Percentiles rank a stretch among this genome's conserved stretches.
Evolutionary conservation across 257 asterid species (phyloP).

Genomic region (Solanum pinnatisectum): DNA sequence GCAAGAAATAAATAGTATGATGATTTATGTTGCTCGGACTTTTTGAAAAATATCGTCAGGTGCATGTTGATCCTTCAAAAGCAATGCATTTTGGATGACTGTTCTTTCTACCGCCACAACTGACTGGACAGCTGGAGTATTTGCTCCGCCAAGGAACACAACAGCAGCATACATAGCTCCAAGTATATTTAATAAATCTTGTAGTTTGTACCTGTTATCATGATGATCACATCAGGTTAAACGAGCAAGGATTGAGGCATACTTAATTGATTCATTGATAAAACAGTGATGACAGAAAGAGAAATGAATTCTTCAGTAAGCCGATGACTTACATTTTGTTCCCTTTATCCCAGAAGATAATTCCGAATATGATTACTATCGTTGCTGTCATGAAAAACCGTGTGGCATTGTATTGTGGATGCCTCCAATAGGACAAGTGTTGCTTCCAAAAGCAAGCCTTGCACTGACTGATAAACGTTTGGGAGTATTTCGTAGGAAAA

Average conservation of each 20-base stretch:
- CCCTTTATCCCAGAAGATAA: slow-evolving; percentile 68
- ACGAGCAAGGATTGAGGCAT: neutral
- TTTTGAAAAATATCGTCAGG: neutral
- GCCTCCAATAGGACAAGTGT: slow-evolving; percentile 64
- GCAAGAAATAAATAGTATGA: neutral
- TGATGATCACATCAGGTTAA: neutral
- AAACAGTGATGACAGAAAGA: neutral
- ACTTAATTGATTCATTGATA: neutral
- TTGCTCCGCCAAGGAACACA: slow-evolving; percentile 23
- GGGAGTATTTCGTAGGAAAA: slow-evolving; percentile 52
- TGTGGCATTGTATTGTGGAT: slow-evolving; percentile 57
- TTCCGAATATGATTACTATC: slow-evolving; percentile 55
- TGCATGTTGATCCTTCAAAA: neutral
- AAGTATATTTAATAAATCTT: slow-evolving; percentile 14
- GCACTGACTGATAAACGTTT: slow-evolving; percentile 44
- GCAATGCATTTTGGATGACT: neutral
- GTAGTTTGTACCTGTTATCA: slow-evolving; percentile 6
- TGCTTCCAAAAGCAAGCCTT: slow-evolving; percentile 80
- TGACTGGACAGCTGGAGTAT: slow-evolving; percentile 16
- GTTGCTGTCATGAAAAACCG: slow-evolving; percentile 54
- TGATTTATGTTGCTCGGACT: neutral
- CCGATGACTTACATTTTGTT: slow-evolving; percentile 35
- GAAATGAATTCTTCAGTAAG: neutral
- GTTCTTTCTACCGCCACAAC: slow-evolving; percentile 20
- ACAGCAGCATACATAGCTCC: slow-evolving; percentile 22